Conservation (phyloP, 768 basidiomycete species). For the Lepiota brunneoincarnata region DNA sequence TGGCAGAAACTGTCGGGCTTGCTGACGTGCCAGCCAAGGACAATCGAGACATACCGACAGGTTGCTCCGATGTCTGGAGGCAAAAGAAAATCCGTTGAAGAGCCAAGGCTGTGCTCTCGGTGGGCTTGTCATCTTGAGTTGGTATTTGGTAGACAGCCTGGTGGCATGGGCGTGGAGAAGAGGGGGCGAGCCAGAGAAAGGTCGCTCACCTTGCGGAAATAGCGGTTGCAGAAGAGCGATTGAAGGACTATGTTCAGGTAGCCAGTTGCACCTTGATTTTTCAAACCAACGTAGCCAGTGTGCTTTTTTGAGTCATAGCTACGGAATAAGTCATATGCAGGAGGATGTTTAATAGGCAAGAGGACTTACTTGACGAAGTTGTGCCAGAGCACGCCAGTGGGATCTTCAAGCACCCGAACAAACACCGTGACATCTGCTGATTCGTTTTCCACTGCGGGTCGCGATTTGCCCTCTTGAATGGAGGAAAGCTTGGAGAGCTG, state of each 20-base stretch:
- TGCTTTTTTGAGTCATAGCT: conserved; percentile 99
- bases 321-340: conserved; percentile 14
- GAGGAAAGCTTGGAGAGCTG: conserved; percentile 92
- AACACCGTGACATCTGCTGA: conserved; percentile 94
- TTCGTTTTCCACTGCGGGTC: conserved; percentile 95
- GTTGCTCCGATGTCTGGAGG: conserved; percentile 94
- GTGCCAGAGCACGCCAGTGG: conserved; percentile 98
- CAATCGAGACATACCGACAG: conserved; percentile 67
- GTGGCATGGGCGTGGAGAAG: conserved; percentile 6
- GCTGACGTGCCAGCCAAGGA: not conserved
- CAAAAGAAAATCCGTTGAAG: conserved; percentile 98
- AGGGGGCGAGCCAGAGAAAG: not conserved
- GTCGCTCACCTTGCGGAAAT: conserved; percentile 80
- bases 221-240: conserved; percentile 91
- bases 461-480: conserved; percentile 73
- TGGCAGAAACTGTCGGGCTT: conserved; percentile 27
- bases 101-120: conserved; percentile 92
- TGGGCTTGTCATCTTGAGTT: conserved; percentile 91
- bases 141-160: conserved; percentile 99
- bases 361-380: conserved; percentile 93
- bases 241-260: conserved; percentile 99
- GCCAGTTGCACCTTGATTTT: conserved; percentile 99
- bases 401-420: conserved; percentile 95
- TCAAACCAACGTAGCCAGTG: conserved; percentile 95
- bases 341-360: not conserved